phyloP scores from a whole-genome alignment of 306 rosid species.

The Styphnolobium japonicum region DNA sequence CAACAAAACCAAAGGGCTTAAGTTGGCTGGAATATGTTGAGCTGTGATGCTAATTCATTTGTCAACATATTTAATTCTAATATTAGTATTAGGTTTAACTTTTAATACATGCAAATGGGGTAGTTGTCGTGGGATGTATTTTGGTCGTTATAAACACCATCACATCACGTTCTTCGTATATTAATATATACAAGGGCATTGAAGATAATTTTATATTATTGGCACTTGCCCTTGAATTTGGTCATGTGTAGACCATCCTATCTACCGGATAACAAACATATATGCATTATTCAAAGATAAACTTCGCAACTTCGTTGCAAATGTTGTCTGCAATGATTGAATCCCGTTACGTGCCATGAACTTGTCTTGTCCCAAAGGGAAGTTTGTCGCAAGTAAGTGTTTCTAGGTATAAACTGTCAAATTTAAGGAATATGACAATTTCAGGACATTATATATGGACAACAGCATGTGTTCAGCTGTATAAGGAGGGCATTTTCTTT shows the following conservation, averaged over 20 bases:
- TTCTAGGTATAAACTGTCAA: neutral
- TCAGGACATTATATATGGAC: neutral
- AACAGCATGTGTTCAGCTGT: too few species aligned
- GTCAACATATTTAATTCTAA: neutral
- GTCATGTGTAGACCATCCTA: neutral
- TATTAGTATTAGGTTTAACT: too few species aligned
- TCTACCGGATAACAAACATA: neutral
- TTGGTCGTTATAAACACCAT: too few species aligned
- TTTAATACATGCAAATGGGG: neutral
- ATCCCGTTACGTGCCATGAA: neutral
- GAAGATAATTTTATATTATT: neutral
- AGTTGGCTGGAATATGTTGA: neutral
- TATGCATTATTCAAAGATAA: neutral
- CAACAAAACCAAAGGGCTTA: neutral
- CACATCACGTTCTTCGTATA: neutral
- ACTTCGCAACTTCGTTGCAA: too few species aligned
- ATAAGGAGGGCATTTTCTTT: too few species aligned
- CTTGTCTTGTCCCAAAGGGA: neutral
- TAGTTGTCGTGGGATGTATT: neutral
- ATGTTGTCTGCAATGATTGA: neutral
- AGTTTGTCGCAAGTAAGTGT: neutral
- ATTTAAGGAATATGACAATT: neutral
- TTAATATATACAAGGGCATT: neutral
- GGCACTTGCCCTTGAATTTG: neutral
- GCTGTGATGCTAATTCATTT: constrained; percentile 9